Percentiles rank a stretch among this genome's conserved stretches.
Conservation (phyloP, 192 early-diverging fungal species). For the Rhizoclosmatium sp. region DNA sequence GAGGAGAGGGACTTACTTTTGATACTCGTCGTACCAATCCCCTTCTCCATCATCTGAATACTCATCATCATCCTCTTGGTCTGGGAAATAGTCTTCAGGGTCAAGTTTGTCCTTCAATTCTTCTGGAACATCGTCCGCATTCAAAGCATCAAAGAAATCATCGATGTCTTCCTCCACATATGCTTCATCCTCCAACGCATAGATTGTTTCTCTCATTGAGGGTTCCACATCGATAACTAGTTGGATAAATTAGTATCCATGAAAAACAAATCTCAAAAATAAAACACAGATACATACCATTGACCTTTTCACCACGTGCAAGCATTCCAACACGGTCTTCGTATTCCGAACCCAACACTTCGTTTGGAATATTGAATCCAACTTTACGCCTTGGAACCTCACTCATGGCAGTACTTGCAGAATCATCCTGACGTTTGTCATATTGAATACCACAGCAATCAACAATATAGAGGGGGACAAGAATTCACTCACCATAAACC, state of each 20-base stretch:
- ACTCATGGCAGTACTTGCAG: conserved; percentile 35
- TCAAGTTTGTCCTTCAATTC: conserved; percentile 19
- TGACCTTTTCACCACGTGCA: conserved; percentile 62
- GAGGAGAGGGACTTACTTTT: conserved; percentile 51
- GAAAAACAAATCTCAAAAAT: conserved; percentile 1
- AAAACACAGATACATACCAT: conserved; percentile 3
- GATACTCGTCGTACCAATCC: conserved; percentile 51
- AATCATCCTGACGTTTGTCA: conserved; percentile 39
- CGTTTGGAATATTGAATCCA: conserved; percentile 70
- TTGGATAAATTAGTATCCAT: conserved; percentile 5
- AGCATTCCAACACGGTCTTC: conserved; percentile 77
- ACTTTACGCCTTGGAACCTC: conserved; percentile 51
- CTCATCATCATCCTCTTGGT: conserved; percentile 48
- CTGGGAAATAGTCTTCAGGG: conserved; percentile 24
- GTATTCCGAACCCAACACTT: conserved; percentile 76
- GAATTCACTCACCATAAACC: conserved; percentile 43
- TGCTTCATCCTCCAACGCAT: conserved; percentile 93
- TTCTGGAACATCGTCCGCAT: conserved; percentile 71
- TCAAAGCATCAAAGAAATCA: conserved; percentile 85
- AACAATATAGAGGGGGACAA: not conserved
- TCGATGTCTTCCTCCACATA: conserved; percentile 83
- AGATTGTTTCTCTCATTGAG: conserved; percentile 84
- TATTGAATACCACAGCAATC: not conserved
- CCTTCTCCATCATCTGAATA: conserved; percentile 57
- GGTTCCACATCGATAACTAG: conserved; percentile 80